Conservation (phyloP, 2,329 filamentous ascomycete genomes). For the Nigrospora sphaerica region DNA sequence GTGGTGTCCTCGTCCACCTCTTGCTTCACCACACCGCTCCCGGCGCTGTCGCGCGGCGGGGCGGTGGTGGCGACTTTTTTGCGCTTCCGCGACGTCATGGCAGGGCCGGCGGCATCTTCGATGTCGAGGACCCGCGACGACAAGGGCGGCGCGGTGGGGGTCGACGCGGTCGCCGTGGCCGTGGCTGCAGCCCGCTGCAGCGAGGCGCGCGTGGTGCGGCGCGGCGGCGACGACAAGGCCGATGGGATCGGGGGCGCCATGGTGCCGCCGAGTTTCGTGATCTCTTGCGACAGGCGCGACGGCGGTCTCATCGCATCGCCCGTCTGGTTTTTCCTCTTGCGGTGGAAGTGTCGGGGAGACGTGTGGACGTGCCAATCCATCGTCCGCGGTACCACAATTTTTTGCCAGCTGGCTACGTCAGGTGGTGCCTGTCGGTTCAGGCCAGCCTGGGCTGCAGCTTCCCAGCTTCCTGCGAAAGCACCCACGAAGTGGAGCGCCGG, state of each 20-base stretch:
- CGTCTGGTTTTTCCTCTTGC: neutral
- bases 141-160: neutral
- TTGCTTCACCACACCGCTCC: constrained; percentile 10
- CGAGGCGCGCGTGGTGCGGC: constrained; percentile 22
- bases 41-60: constrained; percentile 2
- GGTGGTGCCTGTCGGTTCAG: no score
- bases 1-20: constrained; percentile 4
- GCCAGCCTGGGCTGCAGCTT: no score
- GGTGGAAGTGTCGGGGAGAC: no score
- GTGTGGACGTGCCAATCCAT: no score
- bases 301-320: constrained; percentile 8
- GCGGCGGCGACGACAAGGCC: constrained; percentile 16
- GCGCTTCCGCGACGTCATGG: constrained; percentile 13
- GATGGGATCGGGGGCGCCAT: constrained; percentile 16
- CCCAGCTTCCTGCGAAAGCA: no score
- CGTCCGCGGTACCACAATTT: no score
- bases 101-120: constrained; percentile 17
- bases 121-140: constrained; percentile 14
- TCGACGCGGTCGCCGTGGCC: no score
- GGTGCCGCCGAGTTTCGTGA: constrained; percentile 2
- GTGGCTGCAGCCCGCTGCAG: constrained; percentile 6
- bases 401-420: no score
- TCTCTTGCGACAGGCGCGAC: constrained; percentile 4
- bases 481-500: no score
- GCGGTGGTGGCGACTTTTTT: constrained; percentile 16